Conservation (phyloP, 2,329 filamentous ascomycete species). For the Talaromyces sp. region DNA sequence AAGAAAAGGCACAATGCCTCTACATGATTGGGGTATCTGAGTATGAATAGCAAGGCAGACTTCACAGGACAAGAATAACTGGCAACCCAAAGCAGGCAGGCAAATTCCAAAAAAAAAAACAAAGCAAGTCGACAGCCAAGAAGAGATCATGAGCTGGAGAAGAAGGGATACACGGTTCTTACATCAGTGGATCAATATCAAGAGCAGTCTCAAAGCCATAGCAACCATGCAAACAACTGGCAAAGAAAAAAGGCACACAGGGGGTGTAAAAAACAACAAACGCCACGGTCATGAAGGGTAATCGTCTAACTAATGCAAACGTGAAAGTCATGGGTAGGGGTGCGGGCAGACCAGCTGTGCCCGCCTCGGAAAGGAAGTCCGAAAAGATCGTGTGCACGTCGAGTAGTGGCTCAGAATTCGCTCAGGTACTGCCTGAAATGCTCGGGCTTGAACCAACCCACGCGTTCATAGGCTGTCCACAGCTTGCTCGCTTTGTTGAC, state of each 20-base stretch:
- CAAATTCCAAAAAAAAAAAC: background rate
- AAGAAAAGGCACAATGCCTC: background rate
- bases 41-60: background rate
- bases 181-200: background rate
- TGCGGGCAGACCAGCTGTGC: constrained; percentile 10
- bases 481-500: constrained; percentile 95
- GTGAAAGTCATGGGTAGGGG: background rate
- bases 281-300: background rate
- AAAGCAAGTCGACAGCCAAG: background rate
- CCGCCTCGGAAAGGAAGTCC: background rate
- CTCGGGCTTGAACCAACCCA: constrained; percentile 68
- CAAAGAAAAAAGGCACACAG: background rate
- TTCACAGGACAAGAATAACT: background rate
- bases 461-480: constrained; percentile 81
- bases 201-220: background rate
- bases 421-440: constrained; percentile 41
- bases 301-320: background rate
- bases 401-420: constrained; percentile 12
- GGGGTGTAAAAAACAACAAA: background rate
- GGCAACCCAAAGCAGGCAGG: background rate
- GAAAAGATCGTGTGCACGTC: background rate
- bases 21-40: background rate
- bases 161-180: background rate
- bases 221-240: constrained; percentile 3
- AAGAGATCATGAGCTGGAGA: background rate